A percentile compares a stretch with the other conserved stretches of the same genome.
These are phyloP conservation scores for Penicillium sp. DNA, from an alignment of 2,329 filamentous ascomycete genomes.

Conservation along the genomic window DNA sequence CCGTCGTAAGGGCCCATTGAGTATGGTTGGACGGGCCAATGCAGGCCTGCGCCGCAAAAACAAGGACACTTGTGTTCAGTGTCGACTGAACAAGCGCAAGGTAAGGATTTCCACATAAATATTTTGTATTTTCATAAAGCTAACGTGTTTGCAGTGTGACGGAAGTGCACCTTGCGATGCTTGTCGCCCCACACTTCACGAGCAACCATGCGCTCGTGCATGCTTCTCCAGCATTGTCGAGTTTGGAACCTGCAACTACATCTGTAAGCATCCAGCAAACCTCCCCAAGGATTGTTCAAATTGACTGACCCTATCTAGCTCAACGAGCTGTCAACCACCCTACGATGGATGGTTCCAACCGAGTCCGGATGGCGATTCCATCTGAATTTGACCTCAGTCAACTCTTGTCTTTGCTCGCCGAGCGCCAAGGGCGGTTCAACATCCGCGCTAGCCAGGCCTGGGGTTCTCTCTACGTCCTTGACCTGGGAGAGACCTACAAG, in stretches of 20 bases:
- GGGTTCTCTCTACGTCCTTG: slow-evolving; percentile 43
- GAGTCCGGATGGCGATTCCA: slow-evolving; percentile 43
- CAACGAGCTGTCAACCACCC: slow-evolving; percentile 46
- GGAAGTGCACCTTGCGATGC: slow-evolving; percentile 44
- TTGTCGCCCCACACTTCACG: slow-evolving; percentile 42
- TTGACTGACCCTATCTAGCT: slow-evolving; percentile 31
- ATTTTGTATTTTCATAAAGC: not conserved
- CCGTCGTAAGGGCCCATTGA: slow-evolving; percentile 43
- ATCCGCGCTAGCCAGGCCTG: slow-evolving; percentile 44
- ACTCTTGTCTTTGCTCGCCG: slow-evolving; percentile 37
- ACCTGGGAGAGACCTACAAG: slow-evolving; percentile 42
- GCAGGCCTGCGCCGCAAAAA: slow-evolving; percentile 44
- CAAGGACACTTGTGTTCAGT: slow-evolving; percentile 46
- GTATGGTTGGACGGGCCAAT: slow-evolving; percentile 40
- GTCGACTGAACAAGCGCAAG: slow-evolving; percentile 46
- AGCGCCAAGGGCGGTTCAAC: slow-evolving; percentile 44
- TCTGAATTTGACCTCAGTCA: slow-evolving; percentile 40
- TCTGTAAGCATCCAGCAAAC: slow-evolving; percentile 35
- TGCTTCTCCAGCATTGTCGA: slow-evolving; percentile 47
- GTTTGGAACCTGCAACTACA: slow-evolving; percentile 47
- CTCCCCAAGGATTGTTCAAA: not conserved
- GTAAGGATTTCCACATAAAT: slow-evolving; percentile 23
- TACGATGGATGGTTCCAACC: slow-evolving; percentile 34
- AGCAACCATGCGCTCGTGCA: slow-evolving; percentile 45
- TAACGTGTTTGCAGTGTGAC: slow-evolving; percentile 36